A percentile compares a stretch with the other conserved stretches of the same genome.
Conservation (phyloP, 1,139 yeast genomes). For the Protomyces arabidopsidicola region DNA sequence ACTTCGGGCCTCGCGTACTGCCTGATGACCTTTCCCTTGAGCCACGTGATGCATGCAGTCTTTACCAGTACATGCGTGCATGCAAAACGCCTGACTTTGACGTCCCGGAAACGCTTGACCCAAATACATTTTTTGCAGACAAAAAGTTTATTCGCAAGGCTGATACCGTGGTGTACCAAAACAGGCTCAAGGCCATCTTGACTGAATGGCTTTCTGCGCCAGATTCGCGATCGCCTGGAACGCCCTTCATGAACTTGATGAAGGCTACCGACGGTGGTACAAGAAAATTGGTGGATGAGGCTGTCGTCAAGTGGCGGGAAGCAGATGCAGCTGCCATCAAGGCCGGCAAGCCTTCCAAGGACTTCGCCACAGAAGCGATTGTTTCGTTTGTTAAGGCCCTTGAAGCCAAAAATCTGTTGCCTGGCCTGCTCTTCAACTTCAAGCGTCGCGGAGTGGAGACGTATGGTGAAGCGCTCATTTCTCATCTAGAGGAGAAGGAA, state of each 20-base stretch:
- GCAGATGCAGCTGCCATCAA: conserved; percentile 5
- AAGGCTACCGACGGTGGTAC: conserved; percentile 12
- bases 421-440: conserved; percentile 26
- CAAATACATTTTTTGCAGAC: conserved; percentile 23
- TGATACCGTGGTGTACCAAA: conserved; percentile 27
- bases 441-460: conserved; percentile 26
- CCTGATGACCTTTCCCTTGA: conserved; percentile 27
- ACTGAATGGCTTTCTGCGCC: conserved; percentile 29
- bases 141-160: conserved; percentile 28
- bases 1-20: conserved; percentile 26
- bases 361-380: conserved; percentile 13
- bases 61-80: conserved; percentile 24
- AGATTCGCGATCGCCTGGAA: conserved; percentile 22
- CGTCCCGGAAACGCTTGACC: conserved; percentile 26
- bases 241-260: conserved; percentile 28
- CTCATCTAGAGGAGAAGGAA: conserved; percentile 24
- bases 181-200: conserved; percentile 19
- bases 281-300: conserved; percentile 3
- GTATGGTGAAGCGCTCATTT: conserved; percentile 22
- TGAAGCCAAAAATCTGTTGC: conserved; percentile 21
- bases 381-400: conserved; percentile 28
- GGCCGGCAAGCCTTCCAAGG: conserved; percentile 10
- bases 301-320: conserved; percentile 23
- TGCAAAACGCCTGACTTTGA: conserved; percentile 27
- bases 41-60: conserved; percentile 26